A percentile compares a stretch with the other conserved stretches of the same genome.
Conservation (phyloP, 2,329 filamentous ascomycete species). For the Parafenestella ontariensis region DNA sequence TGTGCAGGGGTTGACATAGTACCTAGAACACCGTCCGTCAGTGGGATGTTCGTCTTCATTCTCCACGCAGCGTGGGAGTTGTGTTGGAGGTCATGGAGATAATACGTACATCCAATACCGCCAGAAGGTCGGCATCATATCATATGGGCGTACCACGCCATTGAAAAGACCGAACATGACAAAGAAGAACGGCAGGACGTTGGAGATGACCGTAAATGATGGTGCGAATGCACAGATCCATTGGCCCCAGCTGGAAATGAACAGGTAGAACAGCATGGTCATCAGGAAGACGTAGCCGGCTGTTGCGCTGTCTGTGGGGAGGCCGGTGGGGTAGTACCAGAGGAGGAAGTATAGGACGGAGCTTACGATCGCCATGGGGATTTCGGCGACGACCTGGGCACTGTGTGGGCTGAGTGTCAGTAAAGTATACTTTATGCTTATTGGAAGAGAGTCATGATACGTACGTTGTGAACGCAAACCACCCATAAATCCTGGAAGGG, state of each 20-base stretch:
- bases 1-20: constrained; percentile 72
- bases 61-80: no score
- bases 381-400: constrained; percentile 75
- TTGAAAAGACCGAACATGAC: constrained; percentile 80
- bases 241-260: constrained; percentile 78
- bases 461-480: constrained; percentile 68
- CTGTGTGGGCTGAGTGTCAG: no score
- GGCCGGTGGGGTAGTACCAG: constrained; percentile 79
- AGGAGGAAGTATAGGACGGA: constrained; percentile 73
- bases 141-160: constrained; percentile 75
- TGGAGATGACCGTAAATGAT: constrained; percentile 78
- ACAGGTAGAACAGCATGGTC: constrained; percentile 78
- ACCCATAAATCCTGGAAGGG: constrained; percentile 77
- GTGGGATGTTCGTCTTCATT: no score
- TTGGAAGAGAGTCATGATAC: no score
- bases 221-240: constrained; percentile 87
- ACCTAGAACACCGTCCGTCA: constrained; percentile 57
- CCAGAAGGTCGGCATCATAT: constrained; percentile 72
- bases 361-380: constrained; percentile 71
- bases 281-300: constrained; percentile 82
- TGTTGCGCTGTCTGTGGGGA: constrained; percentile 68
- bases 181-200: constrained; percentile 79
- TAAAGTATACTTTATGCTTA: no score
- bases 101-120: constrained; percentile 70
- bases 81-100: no score